phyloP scores from a whole-genome alignment of 331 rosid genomes.

The Malus hybrid region DNA sequence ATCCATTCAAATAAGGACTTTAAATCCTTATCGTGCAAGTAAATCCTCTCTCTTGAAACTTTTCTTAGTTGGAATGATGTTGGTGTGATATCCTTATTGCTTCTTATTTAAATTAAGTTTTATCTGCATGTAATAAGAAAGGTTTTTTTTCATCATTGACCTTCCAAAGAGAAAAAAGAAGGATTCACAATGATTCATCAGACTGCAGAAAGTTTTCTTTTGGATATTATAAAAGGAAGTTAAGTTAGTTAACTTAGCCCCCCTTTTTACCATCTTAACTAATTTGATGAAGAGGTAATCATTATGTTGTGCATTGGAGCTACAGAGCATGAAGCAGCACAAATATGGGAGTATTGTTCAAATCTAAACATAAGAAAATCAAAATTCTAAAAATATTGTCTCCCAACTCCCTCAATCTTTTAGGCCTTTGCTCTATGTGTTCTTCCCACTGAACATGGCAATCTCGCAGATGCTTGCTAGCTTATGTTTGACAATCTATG shows the following conservation, averaged over 20 bases:
- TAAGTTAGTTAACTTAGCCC: too few species aligned
- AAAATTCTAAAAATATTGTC: neutral
- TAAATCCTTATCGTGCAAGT: conserved; percentile 98
- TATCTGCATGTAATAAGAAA: neutral
- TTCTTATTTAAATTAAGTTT: neutral
- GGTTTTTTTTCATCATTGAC: neutral
- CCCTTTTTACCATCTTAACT: too few species aligned
- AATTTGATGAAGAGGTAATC: too few species aligned
- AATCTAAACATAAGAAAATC: neutral
- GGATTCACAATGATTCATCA: neutral
- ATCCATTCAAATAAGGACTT: conserved; percentile 77
- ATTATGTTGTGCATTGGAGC: too few species aligned
- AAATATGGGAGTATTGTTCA: neutral
- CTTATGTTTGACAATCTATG: too few species aligned
- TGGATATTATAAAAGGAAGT: neutral
- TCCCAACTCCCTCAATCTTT: neutral
- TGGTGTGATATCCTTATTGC: neutral
- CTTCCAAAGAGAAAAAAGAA: neutral
- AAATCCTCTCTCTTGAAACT: conserved; percentile 10
- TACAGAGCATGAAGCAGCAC: neutral
- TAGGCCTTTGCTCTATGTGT: neutral
- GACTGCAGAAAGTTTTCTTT: neutral
- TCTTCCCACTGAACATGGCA: neutral
- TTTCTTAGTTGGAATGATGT: neutral
- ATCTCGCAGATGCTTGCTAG: neutral